Evolutionary conservation across 2,329 filamentous ascomycete genomes (phyloP).

Genomic region (Diaporthe citrichinensis): DNA sequence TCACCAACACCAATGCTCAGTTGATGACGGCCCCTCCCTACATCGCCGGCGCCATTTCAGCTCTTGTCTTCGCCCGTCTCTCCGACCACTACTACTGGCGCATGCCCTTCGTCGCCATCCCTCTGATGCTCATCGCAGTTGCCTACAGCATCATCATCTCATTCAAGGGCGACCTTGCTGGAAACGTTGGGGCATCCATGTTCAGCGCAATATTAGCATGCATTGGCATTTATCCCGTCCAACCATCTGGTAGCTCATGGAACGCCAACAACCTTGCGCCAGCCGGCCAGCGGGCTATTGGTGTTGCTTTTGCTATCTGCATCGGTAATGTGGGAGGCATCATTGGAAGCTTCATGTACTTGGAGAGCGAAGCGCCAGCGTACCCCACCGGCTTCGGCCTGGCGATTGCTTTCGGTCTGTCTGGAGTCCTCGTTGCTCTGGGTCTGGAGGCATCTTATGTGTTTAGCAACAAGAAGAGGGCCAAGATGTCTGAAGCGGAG

Average conservation of each 20-base stretch:
- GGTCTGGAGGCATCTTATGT: conserved; percentile 50
- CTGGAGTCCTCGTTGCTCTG: conserved; percentile 47
- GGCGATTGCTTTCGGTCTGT: conserved; percentile 49
- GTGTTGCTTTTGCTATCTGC: conserved; percentile 55
- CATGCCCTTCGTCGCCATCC: conserved; percentile 76
- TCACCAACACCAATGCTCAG: conserved; percentile 54
- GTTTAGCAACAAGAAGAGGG: conserved; percentile 47
- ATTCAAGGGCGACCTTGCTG: conserved; percentile 61
- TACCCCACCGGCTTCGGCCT: conserved; percentile 54
- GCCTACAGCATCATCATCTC: conserved; percentile 74
- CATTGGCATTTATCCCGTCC: conserved; percentile 78
- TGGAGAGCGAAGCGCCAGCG: conserved; percentile 47
- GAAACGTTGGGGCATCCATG: conserved; percentile 70
- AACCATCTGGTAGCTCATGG: conserved; percentile 76
- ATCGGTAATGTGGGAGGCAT: conserved; percentile 57
- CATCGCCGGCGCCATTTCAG: conserved; percentile 73
- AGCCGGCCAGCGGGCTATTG: conserved; percentile 53
- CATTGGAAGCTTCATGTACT: conserved; percentile 50
- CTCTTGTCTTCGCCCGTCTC: conserved; percentile 73
- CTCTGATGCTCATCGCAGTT: conserved; percentile 70
- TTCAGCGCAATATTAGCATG: conserved; percentile 77
- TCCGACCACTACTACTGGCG: conserved; percentile 76
- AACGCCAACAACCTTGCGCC: conserved; percentile 74
- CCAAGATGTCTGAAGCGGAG: conserved; percentile 44
- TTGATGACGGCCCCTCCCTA: conserved; percentile 71